Percentiles rank a stretch among this genome's conserved stretches.
Evolutionary conservation across 2,329 filamentous ascomycete species (phyloP).

Genomic region (Cladophialophora immunda): DNA sequence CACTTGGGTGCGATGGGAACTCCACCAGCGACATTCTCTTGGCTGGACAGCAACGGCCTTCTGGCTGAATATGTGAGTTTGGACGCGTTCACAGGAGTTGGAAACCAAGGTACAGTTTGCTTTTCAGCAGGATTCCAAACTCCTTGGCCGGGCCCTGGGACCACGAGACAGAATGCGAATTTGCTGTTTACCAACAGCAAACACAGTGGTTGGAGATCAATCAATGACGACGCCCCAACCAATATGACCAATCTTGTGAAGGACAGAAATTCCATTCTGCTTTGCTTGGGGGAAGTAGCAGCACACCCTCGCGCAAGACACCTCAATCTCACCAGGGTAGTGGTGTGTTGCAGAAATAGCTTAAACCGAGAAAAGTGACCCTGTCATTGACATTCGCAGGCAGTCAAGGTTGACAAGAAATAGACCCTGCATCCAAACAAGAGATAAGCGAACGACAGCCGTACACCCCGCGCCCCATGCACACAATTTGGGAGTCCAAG

Average conservation of each 20-base stretch:
- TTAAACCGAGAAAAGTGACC: not conserved
- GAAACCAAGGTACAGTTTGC: not conserved
- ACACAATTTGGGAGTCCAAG: not conserved
- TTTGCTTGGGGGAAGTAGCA: not conserved
- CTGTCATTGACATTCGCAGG: not conserved
- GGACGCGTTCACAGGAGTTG: not conserved
- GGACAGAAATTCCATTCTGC: not conserved
- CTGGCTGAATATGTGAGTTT: not conserved
- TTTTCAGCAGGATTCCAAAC: not conserved
- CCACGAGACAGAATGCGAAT: not conserved
- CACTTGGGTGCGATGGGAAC: not conserved
- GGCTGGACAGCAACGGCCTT: slow-evolving; percentile 5
- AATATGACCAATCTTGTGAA: not conserved
- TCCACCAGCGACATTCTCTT: slow-evolving; percentile 9
- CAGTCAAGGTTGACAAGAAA: not conserved
- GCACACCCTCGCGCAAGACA: not conserved
- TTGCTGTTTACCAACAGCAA: slow-evolving; percentile 7
- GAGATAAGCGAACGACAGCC: not conserved
- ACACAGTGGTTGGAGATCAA: not conserved
- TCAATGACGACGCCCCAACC: not conserved
- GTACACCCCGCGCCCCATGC: not conserved
- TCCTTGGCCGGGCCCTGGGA: not conserved
- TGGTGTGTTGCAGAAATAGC: not conserved
- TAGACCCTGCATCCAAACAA: not conserved
- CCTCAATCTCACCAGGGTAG: not conserved